A percentile compares a stretch with the other conserved stretches of the same genome.
Conservation (phyloP, 192 early-diverging fungal species). For the Linnemannia zychae region DNA sequence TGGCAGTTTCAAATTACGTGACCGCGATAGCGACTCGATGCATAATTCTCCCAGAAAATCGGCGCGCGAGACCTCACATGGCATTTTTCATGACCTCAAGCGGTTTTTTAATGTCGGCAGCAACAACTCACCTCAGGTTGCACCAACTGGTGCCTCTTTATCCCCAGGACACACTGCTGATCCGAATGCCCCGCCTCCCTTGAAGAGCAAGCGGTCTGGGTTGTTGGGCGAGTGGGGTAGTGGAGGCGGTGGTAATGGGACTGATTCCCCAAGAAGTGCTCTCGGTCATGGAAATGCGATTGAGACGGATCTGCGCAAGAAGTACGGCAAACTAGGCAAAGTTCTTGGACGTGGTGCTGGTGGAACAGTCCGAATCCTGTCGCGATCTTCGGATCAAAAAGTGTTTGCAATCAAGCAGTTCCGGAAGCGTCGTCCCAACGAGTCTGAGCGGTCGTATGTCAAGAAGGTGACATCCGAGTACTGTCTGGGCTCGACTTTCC, state of each 20-base stretch:
- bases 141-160: background rate
- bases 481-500: slow-evolving; percentile 82
- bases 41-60: slow-evolving; percentile 19
- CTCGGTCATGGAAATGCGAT: slow-evolving; percentile 29
- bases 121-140: slow-evolving; percentile 15
- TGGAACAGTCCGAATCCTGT: slow-evolving; percentile 78
- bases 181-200: background rate
- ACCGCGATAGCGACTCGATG: slow-evolving; percentile 15
- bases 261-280: background rate
- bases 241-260: background rate
- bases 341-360: slow-evolving; percentile 79
- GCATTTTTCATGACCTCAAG: slow-evolving; percentile 67
- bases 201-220: slow-evolving; percentile 13
- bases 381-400: slow-evolving; percentile 71
- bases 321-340: slow-evolving; percentile 74
- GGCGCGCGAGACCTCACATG: slow-evolving; percentile 32
- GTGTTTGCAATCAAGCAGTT: slow-evolving; percentile 87
- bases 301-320: slow-evolving; percentile 49
- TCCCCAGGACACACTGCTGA: background rate
- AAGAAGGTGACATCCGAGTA: slow-evolving; percentile 90
- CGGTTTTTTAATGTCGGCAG: slow-evolving; percentile 60
- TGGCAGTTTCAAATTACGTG: slow-evolving; percentile 3
- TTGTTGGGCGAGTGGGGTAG: slow-evolving; percentile 4
- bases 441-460: slow-evolving; percentile 80
- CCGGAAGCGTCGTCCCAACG: slow-evolving; percentile 72